Conservation (phyloP, 345 rosid species). For the Schrenkiella parvula region DNA sequence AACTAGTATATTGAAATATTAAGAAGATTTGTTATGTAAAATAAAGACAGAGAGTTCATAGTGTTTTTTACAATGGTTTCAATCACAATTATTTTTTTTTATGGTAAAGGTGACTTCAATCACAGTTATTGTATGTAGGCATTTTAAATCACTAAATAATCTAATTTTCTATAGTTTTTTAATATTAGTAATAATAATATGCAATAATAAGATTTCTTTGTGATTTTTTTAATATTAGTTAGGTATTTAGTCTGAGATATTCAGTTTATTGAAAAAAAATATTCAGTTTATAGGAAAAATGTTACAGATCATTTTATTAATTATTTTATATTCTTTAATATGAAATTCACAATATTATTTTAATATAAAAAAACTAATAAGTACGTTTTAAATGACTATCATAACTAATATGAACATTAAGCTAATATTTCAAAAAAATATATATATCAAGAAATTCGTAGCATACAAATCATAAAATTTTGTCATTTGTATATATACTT, state of each 20-base stretch:
- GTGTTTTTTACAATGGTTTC: background rate
- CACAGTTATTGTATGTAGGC: background rate
- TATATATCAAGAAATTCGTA: background rate
- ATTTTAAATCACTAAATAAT: background rate
- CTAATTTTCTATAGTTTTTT: background rate
- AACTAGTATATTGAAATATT: background rate
- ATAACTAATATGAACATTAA: too few species aligned
- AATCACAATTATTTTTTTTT: background rate
- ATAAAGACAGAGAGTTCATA: background rate
- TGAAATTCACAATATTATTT: background rate
- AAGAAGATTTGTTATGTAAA: background rate
- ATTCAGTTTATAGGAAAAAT: background rate
- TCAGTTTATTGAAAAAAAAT: background rate
- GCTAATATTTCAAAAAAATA: too few species aligned
- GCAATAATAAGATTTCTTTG: too few species aligned
- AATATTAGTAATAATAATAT: too few species aligned
- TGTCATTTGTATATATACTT: too few species aligned
- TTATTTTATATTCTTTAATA: background rate
- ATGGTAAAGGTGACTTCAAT: too few species aligned
- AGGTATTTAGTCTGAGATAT: background rate
- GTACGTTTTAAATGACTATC: too few species aligned
- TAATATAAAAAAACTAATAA: too few species aligned
- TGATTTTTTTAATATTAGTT: background rate
- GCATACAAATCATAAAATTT: background rate
- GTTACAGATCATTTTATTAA: background rate